These are phyloP conservation scores for Arabis hirsuta DNA, from an alignment of 345 rosid genomes.

Conservation along the genomic window DNA sequence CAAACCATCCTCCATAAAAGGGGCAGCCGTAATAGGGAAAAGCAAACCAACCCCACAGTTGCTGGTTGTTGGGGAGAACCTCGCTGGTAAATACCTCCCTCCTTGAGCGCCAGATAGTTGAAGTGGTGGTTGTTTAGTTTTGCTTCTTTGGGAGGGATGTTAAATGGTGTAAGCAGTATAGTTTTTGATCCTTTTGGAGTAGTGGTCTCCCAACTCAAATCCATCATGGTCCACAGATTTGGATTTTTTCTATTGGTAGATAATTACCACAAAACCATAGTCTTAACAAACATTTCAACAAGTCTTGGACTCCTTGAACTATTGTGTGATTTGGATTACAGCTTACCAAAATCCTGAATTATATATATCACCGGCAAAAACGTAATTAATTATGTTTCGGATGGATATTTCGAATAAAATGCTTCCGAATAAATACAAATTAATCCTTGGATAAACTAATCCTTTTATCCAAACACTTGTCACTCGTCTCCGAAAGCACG, in stretches of 20 bases:
- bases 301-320: too few relatives aligned
- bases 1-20: neutral
- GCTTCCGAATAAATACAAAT: too few relatives aligned
- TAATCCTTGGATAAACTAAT: neutral
- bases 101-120: constrained; percentile 26
- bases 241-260: constrained; percentile 4
- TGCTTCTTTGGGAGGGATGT: neutral
- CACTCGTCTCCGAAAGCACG: neutral
- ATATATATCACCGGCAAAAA: neutral
- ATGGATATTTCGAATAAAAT: too few relatives aligned
- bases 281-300: neutral
- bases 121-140: neutral
- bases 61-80: constrained; percentile 8
- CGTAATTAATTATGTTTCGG: neutral
- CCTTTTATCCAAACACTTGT: neutral
- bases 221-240: neutral
- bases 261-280: neutral
- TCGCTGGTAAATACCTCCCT: constrained; percentile 16
- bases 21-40: neutral
- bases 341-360: neutral
- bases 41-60: neutral
- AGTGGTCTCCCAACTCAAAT: neutral
- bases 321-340: too few relatives aligned
- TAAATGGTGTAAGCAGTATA: constrained; percentile 10
- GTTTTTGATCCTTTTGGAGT: constrained; percentile 20